Conservation (phyloP, 148 eudicot species). For the Salicornia ramosissima region DNA sequence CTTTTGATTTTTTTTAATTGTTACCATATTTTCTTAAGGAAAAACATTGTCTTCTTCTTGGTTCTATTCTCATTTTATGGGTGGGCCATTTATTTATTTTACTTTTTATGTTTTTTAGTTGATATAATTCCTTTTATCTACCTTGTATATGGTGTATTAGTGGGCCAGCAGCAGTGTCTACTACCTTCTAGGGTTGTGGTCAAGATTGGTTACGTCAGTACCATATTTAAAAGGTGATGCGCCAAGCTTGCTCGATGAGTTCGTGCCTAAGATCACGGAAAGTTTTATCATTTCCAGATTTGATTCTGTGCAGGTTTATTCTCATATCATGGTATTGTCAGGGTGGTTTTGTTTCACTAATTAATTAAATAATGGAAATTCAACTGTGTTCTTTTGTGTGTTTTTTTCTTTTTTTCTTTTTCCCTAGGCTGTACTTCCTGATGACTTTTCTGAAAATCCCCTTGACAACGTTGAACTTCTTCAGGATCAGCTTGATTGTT, state of each 20-base stretch:
- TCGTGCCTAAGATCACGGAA: constrained; percentile 83
- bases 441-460: constrained; percentile 82
- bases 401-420: too few species aligned
- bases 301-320: constrained; percentile 72
- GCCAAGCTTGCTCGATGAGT: constrained; percentile 75
- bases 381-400: constrained; percentile 3
- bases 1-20: too few species aligned
- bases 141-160: constrained; percentile 28
- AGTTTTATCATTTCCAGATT: constrained; percentile 83
- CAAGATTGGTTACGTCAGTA: constrained; percentile 80
- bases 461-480: constrained; percentile 85
- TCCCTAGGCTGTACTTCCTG: constrained; percentile 53
- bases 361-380: not conserved
- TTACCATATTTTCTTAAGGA: not conserved
- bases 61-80: not conserved
- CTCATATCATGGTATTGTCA: constrained; percentile 8
- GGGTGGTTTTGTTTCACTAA: not conserved
- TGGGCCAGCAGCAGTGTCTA: constrained; percentile 97
- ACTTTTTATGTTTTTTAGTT: not conserved
- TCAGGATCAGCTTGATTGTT: constrained; percentile 85
- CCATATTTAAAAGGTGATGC: constrained; percentile 81
- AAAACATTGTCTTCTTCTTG: not conserved
- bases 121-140: not conserved
- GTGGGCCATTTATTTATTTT: not conserved
- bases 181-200: constrained; percentile 88